Base-by-base conservation (phyloP, 768 basidiomycete genomes). In the Cystofilobasidium capitatum region DNA sequence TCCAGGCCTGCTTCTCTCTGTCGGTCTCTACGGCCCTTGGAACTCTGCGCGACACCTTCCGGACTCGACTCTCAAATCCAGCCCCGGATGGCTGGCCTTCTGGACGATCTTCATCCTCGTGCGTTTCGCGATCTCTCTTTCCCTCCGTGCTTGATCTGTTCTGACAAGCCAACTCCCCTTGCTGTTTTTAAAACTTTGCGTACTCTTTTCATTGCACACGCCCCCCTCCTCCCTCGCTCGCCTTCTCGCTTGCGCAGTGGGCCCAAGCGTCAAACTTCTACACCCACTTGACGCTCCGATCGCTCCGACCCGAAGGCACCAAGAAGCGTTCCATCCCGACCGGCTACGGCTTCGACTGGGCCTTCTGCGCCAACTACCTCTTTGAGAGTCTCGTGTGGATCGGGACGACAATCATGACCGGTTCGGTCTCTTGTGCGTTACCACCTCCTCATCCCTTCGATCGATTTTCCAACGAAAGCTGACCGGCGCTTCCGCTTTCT, bases 331-430 rank as follows among this genome's bases (percentile, higher is more conserved):
- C 82, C n/a, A 87, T 96, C 71, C 96, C 96, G 0, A 78, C 81
- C n/a, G 94, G 96, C 31, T 94, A 91, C 71, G 93, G 92, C 8
- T 99, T 97, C 79, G 80, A 84, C 63, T 78, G 83, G n/a, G 82
- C 93, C 45, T 88, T 89, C 8, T 88, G 83, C 80, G 91, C 94
- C 20, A 97, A 99, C 77, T 99, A 99, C 79, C 85, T 89, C 75
- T 97, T 93, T 74, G 96, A 99, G 78, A 82, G 79, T 10, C 69
- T 94, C 31, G 86, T 79, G 0, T 96, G 94, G 89, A 73, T 80
- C 5, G 79, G 82, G 20, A 81, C 96, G 59, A 82, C 82, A 29
- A 80, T 80, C 26, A 86, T 98, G 85, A 91, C 91, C 2, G 83
- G 85, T 36, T 88, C 86, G 73, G 79, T 83, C 71, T 83, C 83